Percentiles rank a stretch among this genome's conserved stretches.
Conservation (phyloP, 2,329 filamentous ascomycete species). For the Aspergillus niger region DNA sequence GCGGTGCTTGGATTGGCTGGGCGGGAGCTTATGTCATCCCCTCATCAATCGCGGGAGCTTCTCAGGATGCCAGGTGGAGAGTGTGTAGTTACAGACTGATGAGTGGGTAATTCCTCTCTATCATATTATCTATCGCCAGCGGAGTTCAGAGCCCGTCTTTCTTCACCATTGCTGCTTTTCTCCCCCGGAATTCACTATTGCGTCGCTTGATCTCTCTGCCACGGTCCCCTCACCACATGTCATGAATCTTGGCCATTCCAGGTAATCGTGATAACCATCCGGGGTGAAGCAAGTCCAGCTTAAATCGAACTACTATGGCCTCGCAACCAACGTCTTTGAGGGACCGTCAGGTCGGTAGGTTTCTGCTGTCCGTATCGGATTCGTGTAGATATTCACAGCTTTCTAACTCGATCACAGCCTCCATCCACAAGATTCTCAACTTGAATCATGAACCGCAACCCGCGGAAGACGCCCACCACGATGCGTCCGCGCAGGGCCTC, state of each 20-base stretch:
- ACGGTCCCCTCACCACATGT: conserved; percentile 18
- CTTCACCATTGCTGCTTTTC: neutral
- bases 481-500: conserved; percentile 63
- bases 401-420: conserved; percentile 59
- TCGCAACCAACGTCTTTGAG: conserved; percentile 61
- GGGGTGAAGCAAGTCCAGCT: conserved; percentile 16
- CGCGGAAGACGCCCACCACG: conserved; percentile 60
- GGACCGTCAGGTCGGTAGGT: conserved; percentile 71
- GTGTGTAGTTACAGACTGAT: conserved; percentile 3
- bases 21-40: conserved; percentile 30
- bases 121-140: neutral
- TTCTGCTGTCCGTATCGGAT: conserved; percentile 13
- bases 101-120: neutral
- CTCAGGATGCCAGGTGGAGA: conserved; percentile 35
- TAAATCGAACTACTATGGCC: conserved; percentile 50
- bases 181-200: too few species aligned
- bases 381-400: neutral
- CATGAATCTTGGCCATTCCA: conserved; percentile 22
- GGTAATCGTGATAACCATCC: conserved; percentile 19
- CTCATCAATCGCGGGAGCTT: conserved; percentile 21
- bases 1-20: neutral
- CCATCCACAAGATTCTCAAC: conserved; percentile 94
- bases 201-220: too few species aligned
- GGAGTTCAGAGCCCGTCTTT: neutral
- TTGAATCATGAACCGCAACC: conserved; percentile 72